Evolutionary conservation across 768 basidiomycete species (phyloP), one percentile per base, ranked within the genome.

Genomic region (Phaffia tasmanica): DNA sequence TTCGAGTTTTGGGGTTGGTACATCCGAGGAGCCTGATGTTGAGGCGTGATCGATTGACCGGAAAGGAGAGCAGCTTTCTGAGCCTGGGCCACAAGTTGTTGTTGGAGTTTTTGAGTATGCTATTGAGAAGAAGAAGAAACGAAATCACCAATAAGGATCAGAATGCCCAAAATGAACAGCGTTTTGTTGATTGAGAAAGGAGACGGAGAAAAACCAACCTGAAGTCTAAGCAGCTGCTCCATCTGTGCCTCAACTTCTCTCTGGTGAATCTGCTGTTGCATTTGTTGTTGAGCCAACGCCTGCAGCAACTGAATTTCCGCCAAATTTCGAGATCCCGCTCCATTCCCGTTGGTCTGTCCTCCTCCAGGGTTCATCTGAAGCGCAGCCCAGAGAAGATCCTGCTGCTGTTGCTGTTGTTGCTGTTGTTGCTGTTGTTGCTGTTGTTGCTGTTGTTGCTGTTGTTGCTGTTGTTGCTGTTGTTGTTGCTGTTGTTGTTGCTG

Each of bases 31-130:
- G 29, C 29, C 8, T 27, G 53, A 32, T 18, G 63, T 19, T 42
- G 35, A 29, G 21, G 21, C 23, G 58, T 27, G 58, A 56, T 60
- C 19, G 67, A 63, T 23, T 63, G 62, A 49, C 51, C 67, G 16
- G 67, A 62, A 50, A 69, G 63, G 16, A 57, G 11, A n/a, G 67
- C 67, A 21, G 67, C 67, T 29, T 69, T 62, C 11, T 57, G 57
- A 8, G 56, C 57, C 32, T 69, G 67, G 23, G 67, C 67, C 16
- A 63, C 30, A 18, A 69, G 62, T 35, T 69, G 67, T 47, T 63
- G 67, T 54, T 69, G 67, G 16, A 69, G 58, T 15, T 69, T 57
- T 25, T 69, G 67, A 42, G 67, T 63, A 32, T 69, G 67, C 62
- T 69, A 58, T n/a, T 50, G 25, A 47, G 19, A 21, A 21, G 25